Conservation (phyloP, 768 basidiomycete genomes). For the Mycena latifolia region DNA sequence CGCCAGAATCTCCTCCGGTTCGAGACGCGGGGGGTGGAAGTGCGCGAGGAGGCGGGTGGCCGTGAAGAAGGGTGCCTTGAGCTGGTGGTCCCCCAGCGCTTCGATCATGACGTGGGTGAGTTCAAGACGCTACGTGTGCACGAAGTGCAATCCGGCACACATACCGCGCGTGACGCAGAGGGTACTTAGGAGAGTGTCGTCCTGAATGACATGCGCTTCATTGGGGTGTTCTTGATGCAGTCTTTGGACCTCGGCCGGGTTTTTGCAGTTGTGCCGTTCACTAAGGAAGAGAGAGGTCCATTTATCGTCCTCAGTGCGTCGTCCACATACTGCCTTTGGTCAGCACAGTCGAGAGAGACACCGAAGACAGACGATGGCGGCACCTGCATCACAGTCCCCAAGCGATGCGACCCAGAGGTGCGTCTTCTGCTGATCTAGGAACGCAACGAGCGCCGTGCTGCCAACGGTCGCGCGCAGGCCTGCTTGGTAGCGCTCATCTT, state of each 20-base stretch:
- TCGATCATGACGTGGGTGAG: no score
- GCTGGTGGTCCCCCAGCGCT: slow-evolving; percentile 24
- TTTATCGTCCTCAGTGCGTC: slow-evolving; percentile 29
- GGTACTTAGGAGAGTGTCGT: not conserved
- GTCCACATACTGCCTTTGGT: slow-evolving; percentile 42
- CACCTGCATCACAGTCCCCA: slow-evolving; percentile 51
- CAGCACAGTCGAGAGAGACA: no score
- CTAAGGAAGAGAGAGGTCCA: slow-evolving; percentile 42
- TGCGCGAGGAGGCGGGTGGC: slow-evolving; percentile 7
- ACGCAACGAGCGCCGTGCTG: slow-evolving; percentile 46
- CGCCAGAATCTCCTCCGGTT: no score
- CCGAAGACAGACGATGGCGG: not conserved
- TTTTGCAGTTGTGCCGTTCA: slow-evolving; percentile 45
- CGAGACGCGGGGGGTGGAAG: no score
- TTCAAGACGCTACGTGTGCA: no score
- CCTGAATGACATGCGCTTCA: slow-evolving; percentile 30
- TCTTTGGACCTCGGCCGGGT: slow-evolving; percentile 42
- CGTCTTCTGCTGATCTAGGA: slow-evolving; percentile 43
- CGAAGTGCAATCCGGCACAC: no score
- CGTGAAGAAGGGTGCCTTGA: slow-evolving; percentile 19
- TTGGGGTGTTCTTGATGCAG: slow-evolving; percentile 46
- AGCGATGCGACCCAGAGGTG: slow-evolving; percentile 50
- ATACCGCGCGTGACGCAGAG: slow-evolving; percentile 11
- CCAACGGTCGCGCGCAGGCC: slow-evolving; percentile 32
- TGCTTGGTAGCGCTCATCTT: not conserved